A percentile compares a stretch with the other conserved stretches of the same genome.
phyloP scores from a whole-genome alignment of 345 rosid species.

The Chamaenerion angustifolium region DNA sequence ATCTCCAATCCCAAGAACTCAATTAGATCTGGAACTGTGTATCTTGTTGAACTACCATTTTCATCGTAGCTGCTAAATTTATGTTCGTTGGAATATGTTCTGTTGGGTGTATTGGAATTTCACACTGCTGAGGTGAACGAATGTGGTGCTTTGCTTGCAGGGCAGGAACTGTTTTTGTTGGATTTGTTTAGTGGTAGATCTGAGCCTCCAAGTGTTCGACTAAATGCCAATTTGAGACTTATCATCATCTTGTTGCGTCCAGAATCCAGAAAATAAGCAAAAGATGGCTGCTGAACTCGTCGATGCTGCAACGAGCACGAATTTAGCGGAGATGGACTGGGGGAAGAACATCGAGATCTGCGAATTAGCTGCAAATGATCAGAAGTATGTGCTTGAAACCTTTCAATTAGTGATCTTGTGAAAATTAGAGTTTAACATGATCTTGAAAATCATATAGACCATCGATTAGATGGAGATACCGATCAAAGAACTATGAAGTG shows the following conservation, averaged over 20 bases:
- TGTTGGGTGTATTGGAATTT: too few relatives aligned
- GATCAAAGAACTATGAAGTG: neutral
- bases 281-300: conserved; percentile 86
- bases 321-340: conserved; percentile 83
- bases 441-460: neutral
- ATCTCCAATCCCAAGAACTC: too few relatives aligned
- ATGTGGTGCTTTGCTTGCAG: too few relatives aligned
- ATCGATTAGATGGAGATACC: neutral
- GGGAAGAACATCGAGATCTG: conserved; percentile 81
- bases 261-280: neutral
- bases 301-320: conserved; percentile 68
- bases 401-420: neutral
- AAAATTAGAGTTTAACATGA: too few relatives aligned
- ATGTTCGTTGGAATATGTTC: too few relatives aligned
- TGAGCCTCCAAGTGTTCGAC: too few relatives aligned
- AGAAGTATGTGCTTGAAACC: conserved; percentile 28
- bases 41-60: too few relatives aligned
- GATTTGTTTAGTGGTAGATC: neutral
- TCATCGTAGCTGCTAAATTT: too few relatives aligned
- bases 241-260: neutral
- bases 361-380: conserved; percentile 65
- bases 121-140: too few relatives aligned
- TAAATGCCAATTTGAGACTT: too few relatives aligned
- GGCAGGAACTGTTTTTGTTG: too few relatives aligned
- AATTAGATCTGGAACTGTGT: too few relatives aligned